phyloP scores from a whole-genome alignment of 768 basidiomycete species.

The Amanita molliuscula region DNA sequence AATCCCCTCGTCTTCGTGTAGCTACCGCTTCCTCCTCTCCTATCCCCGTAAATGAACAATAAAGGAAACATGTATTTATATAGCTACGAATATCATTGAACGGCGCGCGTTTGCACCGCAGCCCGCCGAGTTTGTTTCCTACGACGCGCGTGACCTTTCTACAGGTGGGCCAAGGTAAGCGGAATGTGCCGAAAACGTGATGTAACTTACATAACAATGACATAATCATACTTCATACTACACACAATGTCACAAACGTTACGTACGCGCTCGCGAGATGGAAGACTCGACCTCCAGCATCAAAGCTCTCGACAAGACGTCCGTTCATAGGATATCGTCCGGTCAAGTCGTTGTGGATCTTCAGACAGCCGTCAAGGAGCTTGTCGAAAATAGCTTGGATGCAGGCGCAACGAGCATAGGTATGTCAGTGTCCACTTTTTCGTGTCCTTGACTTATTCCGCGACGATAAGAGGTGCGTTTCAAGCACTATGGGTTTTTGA shows the following conservation, averaged over 20 bases:
- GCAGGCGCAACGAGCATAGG: constrained; percentile 85
- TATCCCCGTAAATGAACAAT: too few species aligned
- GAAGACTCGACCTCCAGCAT: constrained; percentile 16
- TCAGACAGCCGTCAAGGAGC: constrained; percentile 90
- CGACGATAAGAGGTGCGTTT: constrained; percentile 68
- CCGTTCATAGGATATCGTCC: constrained; percentile 83
- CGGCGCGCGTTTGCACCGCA: too few species aligned
- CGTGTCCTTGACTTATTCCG: neutral
- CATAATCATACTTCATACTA: too few species aligned
- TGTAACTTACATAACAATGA: too few species aligned
- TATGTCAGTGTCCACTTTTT: constrained; percentile 20
- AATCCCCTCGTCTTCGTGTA: too few species aligned
- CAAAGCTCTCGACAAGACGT: constrained; percentile 60
- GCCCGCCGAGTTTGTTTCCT: too few species aligned
- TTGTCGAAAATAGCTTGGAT: constrained; percentile 93
- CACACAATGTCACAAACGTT: constrained; percentile 14
- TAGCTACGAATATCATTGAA: too few species aligned
- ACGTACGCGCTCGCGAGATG: constrained; percentile 24
- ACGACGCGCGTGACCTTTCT: too few species aligned
- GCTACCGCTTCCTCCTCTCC: too few species aligned
- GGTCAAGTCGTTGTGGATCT: constrained; percentile 94
- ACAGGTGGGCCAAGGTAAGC: too few species aligned
- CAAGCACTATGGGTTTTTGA: constrained; percentile 74
- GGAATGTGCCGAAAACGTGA: too few species aligned
- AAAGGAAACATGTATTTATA: too few species aligned